Conservation (phyloP, 2,329 filamentous ascomycete genomes). For the Fusarium falciforme region DNA sequence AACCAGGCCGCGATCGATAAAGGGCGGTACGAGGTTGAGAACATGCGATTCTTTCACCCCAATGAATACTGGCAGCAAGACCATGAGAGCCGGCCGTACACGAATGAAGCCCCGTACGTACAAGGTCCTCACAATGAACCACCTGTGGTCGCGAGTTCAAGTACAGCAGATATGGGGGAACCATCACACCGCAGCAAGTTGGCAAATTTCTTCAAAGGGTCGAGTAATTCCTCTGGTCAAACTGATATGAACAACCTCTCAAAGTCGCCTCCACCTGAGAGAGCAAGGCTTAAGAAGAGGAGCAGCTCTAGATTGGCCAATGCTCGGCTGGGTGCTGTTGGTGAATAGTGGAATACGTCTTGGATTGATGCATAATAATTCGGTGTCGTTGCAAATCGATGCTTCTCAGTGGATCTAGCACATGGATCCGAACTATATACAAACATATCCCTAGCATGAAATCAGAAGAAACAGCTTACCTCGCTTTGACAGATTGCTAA, state of each 20-base stretch:
- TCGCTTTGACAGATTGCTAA: neutral
- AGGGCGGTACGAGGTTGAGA: slow-evolving; percentile 41
- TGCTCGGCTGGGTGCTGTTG: slow-evolving; percentile 26
- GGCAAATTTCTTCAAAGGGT: slow-evolving; percentile 28
- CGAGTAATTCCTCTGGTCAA: neutral
- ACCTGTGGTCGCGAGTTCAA: neutral
- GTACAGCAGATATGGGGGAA: slow-evolving; percentile 16
- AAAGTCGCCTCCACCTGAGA: slow-evolving; percentile 15
- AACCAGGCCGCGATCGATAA: slow-evolving; percentile 39
- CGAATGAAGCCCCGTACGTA: neutral
- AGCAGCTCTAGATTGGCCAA: slow-evolving; percentile 31
- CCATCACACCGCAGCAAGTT: slow-evolving; percentile 23
- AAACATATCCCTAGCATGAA: neutral
- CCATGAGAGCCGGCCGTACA: neutral
- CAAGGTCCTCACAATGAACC: slow-evolving; percentile 7
- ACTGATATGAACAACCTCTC: neutral
- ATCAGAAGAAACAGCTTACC: neutral
- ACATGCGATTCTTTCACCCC: slow-evolving; percentile 35
- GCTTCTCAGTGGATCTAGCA: neutral
- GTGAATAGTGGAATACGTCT: slow-evolving; percentile 11
- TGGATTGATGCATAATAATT: neutral
- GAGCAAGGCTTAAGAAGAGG: slow-evolving; percentile 36
- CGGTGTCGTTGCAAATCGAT: neutral
- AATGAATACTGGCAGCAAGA: slow-evolving; percentile 25
- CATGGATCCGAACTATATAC: no score